phyloP scores from a whole-genome alignment of 257 asterid genomes.

The Verbena officinalis region DNA sequence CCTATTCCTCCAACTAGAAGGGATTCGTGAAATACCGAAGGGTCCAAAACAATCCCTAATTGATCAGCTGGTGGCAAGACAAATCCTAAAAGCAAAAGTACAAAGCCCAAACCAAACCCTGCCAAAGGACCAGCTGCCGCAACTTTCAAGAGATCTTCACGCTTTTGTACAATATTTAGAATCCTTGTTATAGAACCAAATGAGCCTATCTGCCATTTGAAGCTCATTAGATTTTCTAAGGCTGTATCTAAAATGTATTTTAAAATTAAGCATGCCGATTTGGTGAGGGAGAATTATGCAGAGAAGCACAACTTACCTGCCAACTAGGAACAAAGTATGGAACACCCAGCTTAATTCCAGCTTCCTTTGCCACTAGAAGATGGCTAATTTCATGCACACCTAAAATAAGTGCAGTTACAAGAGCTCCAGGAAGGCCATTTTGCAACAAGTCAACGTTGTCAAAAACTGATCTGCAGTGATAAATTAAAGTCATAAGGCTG shows the following conservation, averaged over 20 bases:
- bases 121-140: constrained; percentile 98
- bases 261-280: no score
- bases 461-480: constrained; percentile 62
- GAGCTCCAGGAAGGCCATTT: constrained; percentile 93
- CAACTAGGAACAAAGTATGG: constrained; percentile 97
- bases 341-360: constrained; percentile 80
- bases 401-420: constrained; percentile 78
- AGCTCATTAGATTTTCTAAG: constrained; percentile 42
- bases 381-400: constrained; percentile 87
- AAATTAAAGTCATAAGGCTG: constrained; percentile 13
- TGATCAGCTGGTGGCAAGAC: constrained; percentile 88
- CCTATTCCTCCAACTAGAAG: constrained; percentile 92
- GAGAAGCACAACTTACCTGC: constrained; percentile 65
- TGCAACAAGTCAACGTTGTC: constrained; percentile 72
- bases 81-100: constrained; percentile 80
- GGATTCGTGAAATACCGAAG: constrained; percentile 90
- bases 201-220: constrained; percentile 91
- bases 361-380: constrained; percentile 64
- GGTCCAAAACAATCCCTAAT: constrained; percentile 75
- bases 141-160: constrained; percentile 87
- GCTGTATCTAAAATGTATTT: no score
- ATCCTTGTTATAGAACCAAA: constrained; percentile 95
- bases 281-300: constrained; percentile 12
- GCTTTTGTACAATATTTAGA: constrained; percentile 69
- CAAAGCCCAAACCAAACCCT: constrained; percentile 76